Evolutionary conservation across 129 eudicot species (phyloP).

Genomic region (Heracleum sosnowskyi): DNA sequence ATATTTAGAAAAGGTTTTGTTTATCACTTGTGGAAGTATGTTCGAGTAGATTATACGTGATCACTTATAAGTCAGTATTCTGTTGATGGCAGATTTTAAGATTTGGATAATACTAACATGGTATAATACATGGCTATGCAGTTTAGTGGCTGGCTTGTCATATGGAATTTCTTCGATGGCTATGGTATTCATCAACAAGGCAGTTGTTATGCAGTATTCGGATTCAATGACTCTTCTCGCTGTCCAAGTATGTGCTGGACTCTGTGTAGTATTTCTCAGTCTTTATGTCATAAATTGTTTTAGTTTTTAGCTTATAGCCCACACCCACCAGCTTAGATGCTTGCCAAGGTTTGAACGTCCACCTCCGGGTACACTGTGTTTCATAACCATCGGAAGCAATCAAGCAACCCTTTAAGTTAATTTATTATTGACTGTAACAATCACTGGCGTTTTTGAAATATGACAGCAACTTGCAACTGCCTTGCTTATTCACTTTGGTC

Average conservation of each 20-base stretch:
- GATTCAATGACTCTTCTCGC: conserved; percentile 88
- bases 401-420: background rate
- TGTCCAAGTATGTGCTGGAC: conserved; percentile 50
- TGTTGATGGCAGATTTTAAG: background rate
- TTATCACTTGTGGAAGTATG: background rate
- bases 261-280: background rate
- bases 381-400: too few relatives aligned
- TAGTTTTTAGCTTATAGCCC: background rate
- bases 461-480: conserved; percentile 87
- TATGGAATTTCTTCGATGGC: conserved; percentile 97
- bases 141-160: conserved; percentile 81
- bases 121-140: conserved; percentile 17
- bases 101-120: background rate
- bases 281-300: background rate
- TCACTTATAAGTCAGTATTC: background rate
- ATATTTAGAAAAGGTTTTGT: background rate
- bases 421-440: background rate
- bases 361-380: too few relatives aligned
- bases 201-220: conserved; percentile 81
- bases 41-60: background rate
- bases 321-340: background rate
- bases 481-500: conserved; percentile 75
- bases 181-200: conserved; percentile 96
- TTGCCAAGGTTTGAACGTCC: background rate
- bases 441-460: conserved; percentile 2